A percentile compares a stretch with the other conserved stretches of the same genome.
Evolutionary conservation across 2,329 filamentous ascomycete genomes (phyloP).

Genomic region (Diaporthe citrichinensis): DNA sequence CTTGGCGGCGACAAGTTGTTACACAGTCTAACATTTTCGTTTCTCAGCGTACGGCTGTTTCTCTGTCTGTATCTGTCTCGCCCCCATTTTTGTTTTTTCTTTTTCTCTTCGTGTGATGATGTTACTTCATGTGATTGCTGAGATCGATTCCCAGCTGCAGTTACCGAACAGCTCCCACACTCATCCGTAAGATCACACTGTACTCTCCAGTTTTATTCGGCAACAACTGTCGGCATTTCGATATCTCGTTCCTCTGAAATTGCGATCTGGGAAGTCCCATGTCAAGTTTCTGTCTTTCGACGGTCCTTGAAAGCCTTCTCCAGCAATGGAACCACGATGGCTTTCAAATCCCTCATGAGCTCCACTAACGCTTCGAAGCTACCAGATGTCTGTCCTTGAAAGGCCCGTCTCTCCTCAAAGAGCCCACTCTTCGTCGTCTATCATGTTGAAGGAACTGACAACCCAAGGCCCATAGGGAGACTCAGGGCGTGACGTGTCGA

Average conservation of each 20-base stretch:
- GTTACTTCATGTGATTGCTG: neutral
- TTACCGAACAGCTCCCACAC: neutral
- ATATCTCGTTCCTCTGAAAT: too few species aligned
- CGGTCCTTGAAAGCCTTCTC: neutral
- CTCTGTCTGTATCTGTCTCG: neutral
- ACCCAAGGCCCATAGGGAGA: fast-evolving
- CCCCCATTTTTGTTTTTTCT: too few species aligned
- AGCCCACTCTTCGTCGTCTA: neutral
- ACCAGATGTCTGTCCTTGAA: neutral
- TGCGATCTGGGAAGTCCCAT: neutral
- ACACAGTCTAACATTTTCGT: neutral
- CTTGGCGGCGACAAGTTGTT: neutral
- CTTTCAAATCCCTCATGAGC: too few species aligned
- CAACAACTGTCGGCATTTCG: neutral
- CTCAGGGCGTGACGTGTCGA: neutral
- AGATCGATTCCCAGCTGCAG: neutral
- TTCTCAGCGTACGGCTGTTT: neutral
- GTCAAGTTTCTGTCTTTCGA: too few species aligned
- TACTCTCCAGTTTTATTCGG: neutral
- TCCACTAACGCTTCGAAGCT: neutral
- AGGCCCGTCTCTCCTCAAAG: neutral
- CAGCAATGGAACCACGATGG: neutral
- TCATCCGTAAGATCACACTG: neutral
- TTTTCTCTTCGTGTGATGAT: neutral
- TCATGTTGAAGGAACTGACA: neutral